Percentiles rank a stretch among this genome's conserved stretches.
Evolutionary conservation across 2,329 filamentous ascomycete species (phyloP).

Genomic region (Chaetomiaceae sp.): DNA sequence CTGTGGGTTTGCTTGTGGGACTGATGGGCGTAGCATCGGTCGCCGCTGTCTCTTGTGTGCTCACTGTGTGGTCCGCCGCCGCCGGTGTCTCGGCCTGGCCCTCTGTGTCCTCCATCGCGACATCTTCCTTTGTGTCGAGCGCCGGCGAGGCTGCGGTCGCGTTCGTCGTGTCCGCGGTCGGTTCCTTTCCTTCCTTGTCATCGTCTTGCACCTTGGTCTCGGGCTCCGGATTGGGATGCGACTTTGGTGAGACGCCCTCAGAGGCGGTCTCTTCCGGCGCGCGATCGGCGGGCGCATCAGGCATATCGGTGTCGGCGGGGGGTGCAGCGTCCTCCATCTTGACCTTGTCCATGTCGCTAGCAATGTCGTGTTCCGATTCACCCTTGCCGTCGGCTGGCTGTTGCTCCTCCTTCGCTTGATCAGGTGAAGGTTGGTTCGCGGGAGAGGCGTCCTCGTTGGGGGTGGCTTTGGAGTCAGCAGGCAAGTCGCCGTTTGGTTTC

Average conservation of each 20-base stretch:
- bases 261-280: slow-evolving; percentile 2
- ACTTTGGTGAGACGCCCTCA: slow-evolving; percentile 7
- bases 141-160: neutral
- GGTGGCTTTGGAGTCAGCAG: neutral
- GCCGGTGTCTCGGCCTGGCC: neutral
- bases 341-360: slow-evolving; percentile 40
- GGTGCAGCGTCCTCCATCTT: slow-evolving; percentile 39
- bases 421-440: slow-evolving; percentile 8
- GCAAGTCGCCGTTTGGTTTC: slow-evolving; percentile 6
- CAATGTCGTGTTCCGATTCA: slow-evolving; percentile 2
- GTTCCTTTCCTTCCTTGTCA: neutral
- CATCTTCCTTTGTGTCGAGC: slow-evolving; percentile 21
- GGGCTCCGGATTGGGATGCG: slow-evolving; percentile 5
- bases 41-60: slow-evolving; percentile 26
- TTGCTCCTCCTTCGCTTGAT: slow-evolving; percentile 1
- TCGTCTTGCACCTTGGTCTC: neutral
- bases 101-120: slow-evolving; percentile 22
- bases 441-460: slow-evolving; percentile 17
- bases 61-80: slow-evolving; percentile 15
- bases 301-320: slow-evolving; percentile 21
- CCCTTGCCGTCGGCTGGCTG: neutral
- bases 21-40: slow-evolving; percentile 23
- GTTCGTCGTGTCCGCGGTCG: neutral
- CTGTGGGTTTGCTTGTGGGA: slow-evolving; percentile 32
- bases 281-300: slow-evolving; percentile 19